A percentile compares a stretch with the other conserved stretches of the same genome.
Conservation (phyloP, 345 rosid species). For the Eucalyptus regnans region DNA sequence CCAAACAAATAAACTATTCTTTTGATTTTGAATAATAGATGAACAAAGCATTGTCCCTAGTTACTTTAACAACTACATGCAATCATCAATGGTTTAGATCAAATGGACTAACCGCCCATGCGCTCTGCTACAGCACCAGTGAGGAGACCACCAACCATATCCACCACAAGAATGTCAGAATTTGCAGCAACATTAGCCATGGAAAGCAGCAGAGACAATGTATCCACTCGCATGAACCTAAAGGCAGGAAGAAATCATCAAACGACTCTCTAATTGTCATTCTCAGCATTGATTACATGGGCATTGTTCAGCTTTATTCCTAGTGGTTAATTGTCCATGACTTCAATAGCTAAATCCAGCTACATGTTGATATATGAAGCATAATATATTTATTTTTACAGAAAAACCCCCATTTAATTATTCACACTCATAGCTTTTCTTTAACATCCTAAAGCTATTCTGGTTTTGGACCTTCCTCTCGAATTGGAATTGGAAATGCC, state of each 20-base stretch:
- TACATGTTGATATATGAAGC: background rate
- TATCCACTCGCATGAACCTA: slow-evolving; percentile 77
- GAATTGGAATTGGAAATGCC: background rate
- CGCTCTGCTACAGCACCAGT: slow-evolving; percentile 96
- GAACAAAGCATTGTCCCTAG: background rate
- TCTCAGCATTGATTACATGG: background rate
- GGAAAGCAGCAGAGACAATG: slow-evolving; percentile 73
- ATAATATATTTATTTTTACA: background rate
- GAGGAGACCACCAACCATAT: slow-evolving; percentile 89
- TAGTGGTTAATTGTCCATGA: background rate
- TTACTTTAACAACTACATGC: background rate
- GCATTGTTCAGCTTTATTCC: background rate
- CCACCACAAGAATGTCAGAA: slow-evolving; percentile 77
- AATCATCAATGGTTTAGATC: background rate
- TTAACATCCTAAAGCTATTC: background rate
- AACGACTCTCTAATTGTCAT: background rate
- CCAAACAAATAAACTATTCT: background rate
- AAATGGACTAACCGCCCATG: slow-evolving; percentile 50
- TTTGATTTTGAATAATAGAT: background rate
- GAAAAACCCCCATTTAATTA: background rate
- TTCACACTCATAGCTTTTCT: background rate
- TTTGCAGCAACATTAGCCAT: slow-evolving; percentile 73
- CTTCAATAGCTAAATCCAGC: background rate
- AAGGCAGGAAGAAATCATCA: background rate
- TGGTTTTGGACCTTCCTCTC: background rate